phyloP scores from a whole-genome alignment of 768 basidiomycete species.

The Lactarius trivialis region DNA sequence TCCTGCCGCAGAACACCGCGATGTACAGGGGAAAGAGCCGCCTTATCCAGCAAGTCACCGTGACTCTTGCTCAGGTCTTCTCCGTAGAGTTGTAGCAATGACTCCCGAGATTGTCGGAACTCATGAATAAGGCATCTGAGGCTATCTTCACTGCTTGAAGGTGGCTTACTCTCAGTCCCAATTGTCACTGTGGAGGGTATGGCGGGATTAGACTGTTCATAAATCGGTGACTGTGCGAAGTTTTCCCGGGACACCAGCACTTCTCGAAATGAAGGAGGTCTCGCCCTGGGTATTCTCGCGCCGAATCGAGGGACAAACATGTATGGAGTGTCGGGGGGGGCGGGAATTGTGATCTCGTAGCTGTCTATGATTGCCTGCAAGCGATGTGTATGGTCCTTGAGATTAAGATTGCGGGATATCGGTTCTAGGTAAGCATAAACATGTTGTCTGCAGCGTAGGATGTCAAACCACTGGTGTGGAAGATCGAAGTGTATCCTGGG shows the following conservation, averaged over 20 bases:
- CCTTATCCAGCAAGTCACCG: neutral
- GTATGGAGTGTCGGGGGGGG: neutral
- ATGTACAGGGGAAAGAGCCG: neutral
- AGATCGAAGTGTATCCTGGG: neutral
- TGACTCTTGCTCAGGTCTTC: neutral
- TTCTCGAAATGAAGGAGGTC: neutral
- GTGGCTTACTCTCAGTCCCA: neutral
- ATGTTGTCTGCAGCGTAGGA: neutral
- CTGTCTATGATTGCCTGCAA: neutral
- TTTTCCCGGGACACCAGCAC: neutral
- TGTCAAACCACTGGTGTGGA: neutral
- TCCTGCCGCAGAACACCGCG: neutral
- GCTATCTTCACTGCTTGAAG: neutral
- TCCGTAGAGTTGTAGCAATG: slow-evolving; percentile 1
- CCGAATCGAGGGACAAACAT: neutral
- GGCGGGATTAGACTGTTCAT: too few species aligned
- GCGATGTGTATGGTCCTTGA: neutral
- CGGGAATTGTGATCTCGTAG: neutral
- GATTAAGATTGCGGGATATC: neutral
- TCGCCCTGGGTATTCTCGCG: neutral
- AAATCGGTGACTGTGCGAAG: neutral
- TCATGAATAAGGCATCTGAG: neutral
- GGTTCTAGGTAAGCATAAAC: neutral
- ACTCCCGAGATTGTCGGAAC: neutral
- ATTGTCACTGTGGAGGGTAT: neutral